Evolutionary conservation across 306 rosid genomes (phyloP).

Genomic region (Glycine soja): DNA sequence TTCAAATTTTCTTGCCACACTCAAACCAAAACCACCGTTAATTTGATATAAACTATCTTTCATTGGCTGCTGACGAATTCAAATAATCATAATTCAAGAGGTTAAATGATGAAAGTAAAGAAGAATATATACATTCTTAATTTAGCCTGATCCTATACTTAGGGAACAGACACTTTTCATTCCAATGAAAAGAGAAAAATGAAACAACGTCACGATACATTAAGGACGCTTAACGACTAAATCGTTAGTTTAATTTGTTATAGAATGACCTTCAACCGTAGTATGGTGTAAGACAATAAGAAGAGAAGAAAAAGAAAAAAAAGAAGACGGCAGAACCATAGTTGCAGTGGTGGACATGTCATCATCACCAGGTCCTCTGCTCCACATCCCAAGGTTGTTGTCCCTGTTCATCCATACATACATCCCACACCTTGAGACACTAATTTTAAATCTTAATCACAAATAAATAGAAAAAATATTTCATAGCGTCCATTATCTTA

Average conservation of each 20-base stretch:
- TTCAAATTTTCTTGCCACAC: background rate
- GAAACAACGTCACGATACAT: constrained; percentile 33
- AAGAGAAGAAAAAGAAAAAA: background rate
- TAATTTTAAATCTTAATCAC: constrained; percentile 3
- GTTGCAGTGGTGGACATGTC: constrained; percentile 27
- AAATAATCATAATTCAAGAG: background rate
- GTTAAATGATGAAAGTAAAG: background rate
- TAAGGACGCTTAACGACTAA: constrained; percentile 26
- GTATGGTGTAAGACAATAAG: background rate
- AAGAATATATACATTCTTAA: constrained; percentile 46
- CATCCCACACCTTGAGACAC: constrained; percentile 30
- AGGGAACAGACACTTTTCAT: constrained; percentile 41
- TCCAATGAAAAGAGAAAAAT: constrained; percentile 25
- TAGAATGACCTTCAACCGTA: constrained; percentile 23
- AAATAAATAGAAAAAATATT: too few species aligned
- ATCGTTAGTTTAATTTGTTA: background rate
- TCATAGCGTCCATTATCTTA: too few species aligned
- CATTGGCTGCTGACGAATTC: background rate
- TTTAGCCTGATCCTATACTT: constrained; percentile 25
- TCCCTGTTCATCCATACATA: constrained; percentile 41
- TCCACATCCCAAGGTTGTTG: constrained; percentile 61
- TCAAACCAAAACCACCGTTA: too few species aligned
- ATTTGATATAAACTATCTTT: too few species aligned
- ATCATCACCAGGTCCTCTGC: constrained; percentile 43
- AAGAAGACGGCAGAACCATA: background rate